Evolutionary conservation across 2,329 filamentous ascomycete species (phyloP).

Genomic region (Penicillium sp.): DNA sequence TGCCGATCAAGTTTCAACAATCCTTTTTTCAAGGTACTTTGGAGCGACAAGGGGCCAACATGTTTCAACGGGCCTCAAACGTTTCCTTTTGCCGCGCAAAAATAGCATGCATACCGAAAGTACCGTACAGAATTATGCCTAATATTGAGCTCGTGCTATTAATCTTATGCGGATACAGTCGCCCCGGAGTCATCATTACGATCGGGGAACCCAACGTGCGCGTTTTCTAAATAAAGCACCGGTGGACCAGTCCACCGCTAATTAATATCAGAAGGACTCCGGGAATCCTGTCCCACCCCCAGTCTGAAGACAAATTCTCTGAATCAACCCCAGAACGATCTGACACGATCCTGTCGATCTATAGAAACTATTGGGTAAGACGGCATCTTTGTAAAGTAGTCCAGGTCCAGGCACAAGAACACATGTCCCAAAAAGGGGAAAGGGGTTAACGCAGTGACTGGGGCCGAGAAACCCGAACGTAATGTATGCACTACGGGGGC

Average conservation of each 20-base stretch:
- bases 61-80: constrained; percentile 1
- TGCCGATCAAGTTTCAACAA: constrained; percentile 16
- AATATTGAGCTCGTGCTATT: not conserved
- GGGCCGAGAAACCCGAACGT: not conserved
- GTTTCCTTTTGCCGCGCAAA: not conserved
- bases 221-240: constrained; percentile 3
- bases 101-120: not conserved
- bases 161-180: not conserved
- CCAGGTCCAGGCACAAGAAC: not conserved
- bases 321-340: not conserved
- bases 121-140: not conserved
- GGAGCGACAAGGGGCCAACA: constrained; percentile 5
- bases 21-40: constrained; percentile 1
- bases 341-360: not conserved
- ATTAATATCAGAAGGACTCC: not conserved
- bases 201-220: not conserved
- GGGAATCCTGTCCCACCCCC: constrained; percentile 5
- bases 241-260: constrained; percentile 3
- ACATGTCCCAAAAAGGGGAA: constrained; percentile 4
- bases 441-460: not conserved
- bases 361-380: not conserved
- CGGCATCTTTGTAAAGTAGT: constrained; percentile 1
- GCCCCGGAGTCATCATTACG: not conserved
- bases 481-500: constrained; percentile 7
- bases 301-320: not conserved